These are phyloP conservation scores for Letharia columbiana DNA, from an alignment of 495 filamentous ascomycete species.

Conservation along the genomic window DNA sequence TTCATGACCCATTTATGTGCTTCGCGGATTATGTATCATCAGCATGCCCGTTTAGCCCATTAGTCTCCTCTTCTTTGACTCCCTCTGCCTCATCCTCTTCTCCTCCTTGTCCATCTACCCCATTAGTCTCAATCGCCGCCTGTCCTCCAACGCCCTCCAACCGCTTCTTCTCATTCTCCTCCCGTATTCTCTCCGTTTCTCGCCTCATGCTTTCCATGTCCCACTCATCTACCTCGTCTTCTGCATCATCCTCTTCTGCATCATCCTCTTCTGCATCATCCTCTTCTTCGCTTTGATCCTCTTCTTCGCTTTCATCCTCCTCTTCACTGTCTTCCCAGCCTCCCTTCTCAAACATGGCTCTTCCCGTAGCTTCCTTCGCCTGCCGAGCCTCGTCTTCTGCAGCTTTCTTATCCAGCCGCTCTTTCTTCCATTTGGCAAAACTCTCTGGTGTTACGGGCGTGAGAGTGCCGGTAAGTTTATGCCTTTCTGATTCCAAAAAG, in stretches of 20 bases:
- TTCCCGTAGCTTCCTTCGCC: conserved; percentile 90
- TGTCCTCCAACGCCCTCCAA: conserved; percentile 31
- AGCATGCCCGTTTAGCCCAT: conserved; percentile 15
- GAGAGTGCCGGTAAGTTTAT: conserved; percentile 80
- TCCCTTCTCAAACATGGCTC: conserved; percentile 91
- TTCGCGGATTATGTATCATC: conserved; percentile 2
- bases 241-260: conserved; percentile 45
- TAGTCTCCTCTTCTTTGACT: conserved; percentile 23
- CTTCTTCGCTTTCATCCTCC: conserved; percentile 51
- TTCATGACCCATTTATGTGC: neutral
- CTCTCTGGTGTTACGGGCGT: conserved; percentile 88
- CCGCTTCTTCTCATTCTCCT: conserved; percentile 54
- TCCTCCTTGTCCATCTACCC: conserved; percentile 2
- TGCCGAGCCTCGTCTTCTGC: conserved; percentile 80
- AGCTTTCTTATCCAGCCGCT: conserved; percentile 87
- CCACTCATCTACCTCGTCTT: conserved; percentile 54
- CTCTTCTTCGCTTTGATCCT: conserved; percentile 51
- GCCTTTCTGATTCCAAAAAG: conserved; percentile 88
- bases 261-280: conserved; percentile 37
- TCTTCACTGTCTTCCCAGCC: conserved; percentile 73
- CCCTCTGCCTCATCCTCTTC: conserved; percentile 21
- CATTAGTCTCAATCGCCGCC: conserved; percentile 15
- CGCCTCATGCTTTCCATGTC: conserved; percentile 67
- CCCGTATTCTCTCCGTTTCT: conserved; percentile 59
- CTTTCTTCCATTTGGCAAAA: conserved; percentile 94